Percentiles rank a stretch among this genome's conserved stretches.
These are phyloP conservation scores for Mycena capillaripes DNA, from an alignment of 768 basidiomycete genomes.

Conservation along the genomic window DNA sequence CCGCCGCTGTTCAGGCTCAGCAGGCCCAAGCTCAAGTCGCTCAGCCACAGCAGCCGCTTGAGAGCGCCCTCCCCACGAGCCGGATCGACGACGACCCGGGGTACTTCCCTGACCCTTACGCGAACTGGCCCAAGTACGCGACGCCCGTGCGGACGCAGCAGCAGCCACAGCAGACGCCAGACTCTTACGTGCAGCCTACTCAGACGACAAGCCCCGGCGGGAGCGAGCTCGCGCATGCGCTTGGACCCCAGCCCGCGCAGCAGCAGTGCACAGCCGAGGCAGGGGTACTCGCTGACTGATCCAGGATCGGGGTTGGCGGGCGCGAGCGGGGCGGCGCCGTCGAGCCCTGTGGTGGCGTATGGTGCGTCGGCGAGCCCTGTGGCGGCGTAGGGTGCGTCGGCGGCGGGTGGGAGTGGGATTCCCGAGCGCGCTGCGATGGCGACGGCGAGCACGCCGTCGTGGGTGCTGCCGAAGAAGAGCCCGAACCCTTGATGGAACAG, in stretches of 20 bases:
- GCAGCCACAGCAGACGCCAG: too few species aligned
- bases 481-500: too few species aligned
- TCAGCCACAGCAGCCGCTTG: too few species aligned
- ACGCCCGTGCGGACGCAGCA: neutral
- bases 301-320: conserved; percentile 1
- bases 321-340: neutral
- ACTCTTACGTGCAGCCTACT: neutral
- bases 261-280: neutral
- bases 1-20: conserved; percentile 28
- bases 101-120: conserved; percentile 31
- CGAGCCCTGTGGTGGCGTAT: conserved; percentile 16
- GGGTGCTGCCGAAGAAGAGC: conserved; percentile 61
- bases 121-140: conserved; percentile 22
- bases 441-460: conserved; percentile 50
- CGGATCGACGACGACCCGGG: conserved; percentile 28
- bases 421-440: conserved; percentile 16
- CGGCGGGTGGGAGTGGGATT: neutral
- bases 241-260: conserved; percentile 8
- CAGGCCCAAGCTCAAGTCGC: conserved; percentile 18
- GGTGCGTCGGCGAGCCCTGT: too few species aligned
- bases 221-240: conserved; percentile 28
- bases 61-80: too few species aligned
- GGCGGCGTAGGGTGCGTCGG: neutral
- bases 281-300: conserved; percentile 16
- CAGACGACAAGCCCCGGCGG: neutral